Conservation (phyloP, 768 basidiomycete genomes). For the Crepidotus variabilis region DNA sequence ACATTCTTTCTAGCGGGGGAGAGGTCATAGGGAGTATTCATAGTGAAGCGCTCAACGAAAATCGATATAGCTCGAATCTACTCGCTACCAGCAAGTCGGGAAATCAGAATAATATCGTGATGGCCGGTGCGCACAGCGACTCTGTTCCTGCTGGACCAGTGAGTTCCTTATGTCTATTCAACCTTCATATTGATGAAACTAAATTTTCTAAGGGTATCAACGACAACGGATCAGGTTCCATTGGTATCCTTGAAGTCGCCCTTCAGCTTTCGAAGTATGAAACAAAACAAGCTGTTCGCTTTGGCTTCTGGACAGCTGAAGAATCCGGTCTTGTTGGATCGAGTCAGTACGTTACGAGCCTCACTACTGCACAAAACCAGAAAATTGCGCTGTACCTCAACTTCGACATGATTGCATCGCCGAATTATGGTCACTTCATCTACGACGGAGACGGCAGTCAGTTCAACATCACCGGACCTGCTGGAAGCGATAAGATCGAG, state of each 20-base stretch:
- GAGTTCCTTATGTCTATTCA: slow-evolving; percentile 3
- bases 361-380: slow-evolving; percentile 18
- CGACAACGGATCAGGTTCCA: slow-evolving; percentile 27
- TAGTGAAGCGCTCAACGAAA: slow-evolving; percentile 21
- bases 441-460: slow-evolving; percentile 27
- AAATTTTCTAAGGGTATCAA: slow-evolving; percentile 24
- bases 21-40: slow-evolving; percentile 21
- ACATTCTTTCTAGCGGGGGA: slow-evolving; percentile 17
- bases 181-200: background rate
- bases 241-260: slow-evolving; percentile 24
- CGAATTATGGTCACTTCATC: slow-evolving; percentile 25
- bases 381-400: slow-evolving; percentile 31
- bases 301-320: slow-evolving; percentile 30
- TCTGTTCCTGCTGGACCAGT: slow-evolving; percentile 29
- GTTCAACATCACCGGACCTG: slow-evolving; percentile 24
- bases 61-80: slow-evolving; percentile 23
- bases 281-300: slow-evolving; percentile 27
- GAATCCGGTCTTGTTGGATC: slow-evolving; percentile 29
- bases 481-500: slow-evolving; percentile 28
- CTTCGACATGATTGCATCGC: slow-evolving; percentile 32
- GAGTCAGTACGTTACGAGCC: slow-evolving; percentile 23
- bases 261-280: slow-evolving; percentile 23
- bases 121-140: slow-evolving; percentile 26
- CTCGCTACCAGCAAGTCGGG: slow-evolving; percentile 26
- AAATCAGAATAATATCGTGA: slow-evolving; percentile 23